These are phyloP conservation scores for Cladosporium sp. DNA, from an alignment of 2,329 filamentous ascomycete genomes.

Conservation along the genomic window DNA sequence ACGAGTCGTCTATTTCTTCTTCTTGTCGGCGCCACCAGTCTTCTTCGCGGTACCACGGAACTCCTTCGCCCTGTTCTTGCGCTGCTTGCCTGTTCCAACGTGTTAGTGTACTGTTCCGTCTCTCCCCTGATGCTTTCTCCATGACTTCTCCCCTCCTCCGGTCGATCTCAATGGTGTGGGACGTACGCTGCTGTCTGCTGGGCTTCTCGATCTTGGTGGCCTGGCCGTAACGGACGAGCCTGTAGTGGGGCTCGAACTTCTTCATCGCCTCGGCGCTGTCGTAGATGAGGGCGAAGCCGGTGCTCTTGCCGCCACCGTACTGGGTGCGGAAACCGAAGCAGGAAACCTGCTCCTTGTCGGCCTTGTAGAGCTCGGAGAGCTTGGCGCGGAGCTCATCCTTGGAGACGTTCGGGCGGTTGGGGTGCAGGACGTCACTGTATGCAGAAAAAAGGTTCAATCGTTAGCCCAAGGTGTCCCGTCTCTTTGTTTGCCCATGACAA, in stretches of 20 bases:
- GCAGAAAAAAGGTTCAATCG: background rate
- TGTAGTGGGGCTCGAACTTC: conserved; percentile 99
- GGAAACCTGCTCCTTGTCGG: conserved; percentile 93
- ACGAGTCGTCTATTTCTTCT: conserved; percentile 36
- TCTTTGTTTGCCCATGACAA: conserved; percentile 1
- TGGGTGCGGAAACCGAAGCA: conserved; percentile 99
- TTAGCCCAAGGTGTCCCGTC: conserved; percentile 10
- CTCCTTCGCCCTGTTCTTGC: conserved; percentile 99
- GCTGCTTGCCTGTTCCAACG: conserved; percentile 81
- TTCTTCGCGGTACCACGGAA: conserved; percentile 96
- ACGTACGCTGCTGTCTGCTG: conserved; percentile 98
- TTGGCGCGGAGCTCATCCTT: conserved; percentile 98
- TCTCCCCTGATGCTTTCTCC: background rate
- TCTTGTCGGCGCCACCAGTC: conserved; percentile 97
- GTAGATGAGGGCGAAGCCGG: conserved; percentile 98
- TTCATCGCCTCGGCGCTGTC: conserved; percentile 97
- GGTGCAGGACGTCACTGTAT: conserved; percentile 96
- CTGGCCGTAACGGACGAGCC: conserved; percentile 88
- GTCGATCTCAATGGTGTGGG: conserved; percentile 19
- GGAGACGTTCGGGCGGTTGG: conserved; percentile 95
- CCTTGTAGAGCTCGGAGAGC: conserved; percentile 95
- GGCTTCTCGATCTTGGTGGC: conserved; percentile 96
- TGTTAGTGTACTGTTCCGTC: conserved; percentile 17
- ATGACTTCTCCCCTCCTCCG: background rate
- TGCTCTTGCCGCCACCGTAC: conserved; percentile 99